phyloP scores from a whole-genome alignment of 2,329 filamentous ascomycete species.

The Tolypocladium ovalisporum region DNA sequence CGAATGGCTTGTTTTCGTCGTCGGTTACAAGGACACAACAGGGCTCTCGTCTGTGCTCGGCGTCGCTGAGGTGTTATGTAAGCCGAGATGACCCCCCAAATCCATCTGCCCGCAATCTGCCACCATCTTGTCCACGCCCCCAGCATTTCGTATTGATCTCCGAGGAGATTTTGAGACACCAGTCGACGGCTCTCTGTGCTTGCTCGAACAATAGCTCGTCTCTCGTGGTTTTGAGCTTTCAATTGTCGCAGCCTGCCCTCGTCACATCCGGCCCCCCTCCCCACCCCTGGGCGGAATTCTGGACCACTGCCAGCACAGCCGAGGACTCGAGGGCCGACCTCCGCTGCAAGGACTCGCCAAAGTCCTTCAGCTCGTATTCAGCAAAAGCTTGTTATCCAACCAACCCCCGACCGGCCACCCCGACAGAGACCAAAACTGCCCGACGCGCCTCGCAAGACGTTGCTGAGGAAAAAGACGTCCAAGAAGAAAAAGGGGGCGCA shows the following conservation, averaged over 20 bases:
- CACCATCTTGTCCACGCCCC: slow-evolving; percentile 1
- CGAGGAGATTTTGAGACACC: neutral
- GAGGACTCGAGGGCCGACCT: neutral
- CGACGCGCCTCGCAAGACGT: slow-evolving; percentile 1
- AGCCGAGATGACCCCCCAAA: neutral
- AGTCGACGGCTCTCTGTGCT: neutral
- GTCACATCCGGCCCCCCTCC: neutral
- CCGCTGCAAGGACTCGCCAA: neutral
- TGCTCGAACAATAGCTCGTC: neutral
- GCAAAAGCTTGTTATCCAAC: slow-evolving; percentile 13
- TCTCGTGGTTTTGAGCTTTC: neutral
- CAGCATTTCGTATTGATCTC: neutral
- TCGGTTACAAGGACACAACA: neutral
- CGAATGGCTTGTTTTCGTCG: neutral
- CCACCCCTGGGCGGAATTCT: slow-evolving; percentile 2
- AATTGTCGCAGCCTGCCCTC: neutral
- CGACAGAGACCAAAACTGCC: slow-evolving; percentile 11
- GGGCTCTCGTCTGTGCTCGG: neutral
- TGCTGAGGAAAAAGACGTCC: neutral
- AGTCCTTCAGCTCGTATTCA: slow-evolving; percentile 5
- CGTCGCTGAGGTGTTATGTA: slow-evolving; percentile 6
- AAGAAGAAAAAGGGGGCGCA: neutral
- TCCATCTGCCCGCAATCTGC: neutral
- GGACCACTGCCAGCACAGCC: neutral
- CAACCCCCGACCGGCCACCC: slow-evolving; percentile 16